Evolutionary conservation across 1,284 basidiomycete species (phyloP), one percentile per base, ranked within the genome.

Genomic region (Phaffia rhodozyma): DNA sequence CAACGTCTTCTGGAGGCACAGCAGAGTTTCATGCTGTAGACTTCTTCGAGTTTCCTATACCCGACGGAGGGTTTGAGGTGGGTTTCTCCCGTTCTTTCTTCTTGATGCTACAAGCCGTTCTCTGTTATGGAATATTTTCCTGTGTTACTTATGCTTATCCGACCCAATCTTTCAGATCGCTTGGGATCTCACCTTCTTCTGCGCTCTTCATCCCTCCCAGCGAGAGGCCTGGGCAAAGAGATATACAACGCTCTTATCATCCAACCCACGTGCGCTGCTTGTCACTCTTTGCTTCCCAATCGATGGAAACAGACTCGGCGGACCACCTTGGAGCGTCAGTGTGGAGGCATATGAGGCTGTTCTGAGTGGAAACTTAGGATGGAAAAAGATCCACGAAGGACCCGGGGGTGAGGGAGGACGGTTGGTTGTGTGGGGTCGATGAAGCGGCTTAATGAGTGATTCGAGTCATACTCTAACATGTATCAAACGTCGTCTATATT

Each of bases 161-260:
- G 5, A 5, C 18, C 5, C 53, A 9, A 32, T 20, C 18, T 27
- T 27, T 7, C 20, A 21, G 27, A n/a, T 55, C 25, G 53, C 53
- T 32, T 55, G 53, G 53, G 53, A 55, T 32, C 53, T 55, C 20
- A 55, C 53, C 18, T 55, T 55, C 53, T 55, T 55, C 16, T 55
- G 53, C 32, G 53, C 53, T 25, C 53, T 55, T 32, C 53, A 25
- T 55, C 53, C 53, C 20, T 21, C 53, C 16, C 27, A 20, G 20
- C 53, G 53, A 21, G 27, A 21, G 25, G 20, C 53, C 5, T 55
- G 53, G 53, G 53, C 53, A n/a, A 27, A 55, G 53, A 25, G 53
- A 20, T 55, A 55, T 32, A 55, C 53, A 20, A 32, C 27, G 16
- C 53, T 55, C 18, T 29, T 27, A 5, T 55, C 53, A 20, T 7